Evolutionary conservation across 2,329 filamentous ascomycete genomes (phyloP).

Genomic region (Emydomyces testavorans): DNA sequence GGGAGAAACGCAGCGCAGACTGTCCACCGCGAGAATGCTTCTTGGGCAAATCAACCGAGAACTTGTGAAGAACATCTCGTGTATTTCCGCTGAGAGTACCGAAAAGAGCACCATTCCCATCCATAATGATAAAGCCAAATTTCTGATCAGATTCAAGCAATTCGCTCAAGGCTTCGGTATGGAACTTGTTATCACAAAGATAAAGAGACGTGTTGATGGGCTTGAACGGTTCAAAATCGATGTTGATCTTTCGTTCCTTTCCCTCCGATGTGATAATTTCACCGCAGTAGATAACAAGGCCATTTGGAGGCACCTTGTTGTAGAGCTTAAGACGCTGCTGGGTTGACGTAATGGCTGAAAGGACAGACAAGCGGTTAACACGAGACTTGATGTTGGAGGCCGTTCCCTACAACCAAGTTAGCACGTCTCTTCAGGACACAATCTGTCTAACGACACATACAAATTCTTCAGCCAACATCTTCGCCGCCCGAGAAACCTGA

Average conservation of each 20-base stretch:
- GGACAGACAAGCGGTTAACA: conserved; percentile 94
- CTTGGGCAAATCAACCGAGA: conserved; percentile 96
- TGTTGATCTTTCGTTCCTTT: conserved; percentile 99
- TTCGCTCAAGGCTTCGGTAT: conserved; percentile 93
- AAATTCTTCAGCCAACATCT: conserved; percentile 99
- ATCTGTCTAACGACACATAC: conserved; percentile 42
- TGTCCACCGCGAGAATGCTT: conserved; percentile 99
- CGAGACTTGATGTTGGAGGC: conserved; percentile 99
- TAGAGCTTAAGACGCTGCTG: conserved; percentile 98
- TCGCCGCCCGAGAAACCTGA: conserved; percentile 87
- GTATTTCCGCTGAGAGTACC: conserved; percentile 96
- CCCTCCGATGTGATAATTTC: conserved; percentile 99
- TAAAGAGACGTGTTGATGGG: conserved; percentile 99
- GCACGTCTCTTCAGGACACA: conserved; percentile 12
- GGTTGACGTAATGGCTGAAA: conserved; percentile 96
- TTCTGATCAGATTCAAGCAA: conserved; percentile 97
- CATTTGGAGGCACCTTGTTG: conserved; percentile 96
- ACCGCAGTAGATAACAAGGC: conserved; percentile 96
- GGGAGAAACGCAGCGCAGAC: conserved; percentile 96
- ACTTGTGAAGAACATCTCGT: conserved; percentile 92
- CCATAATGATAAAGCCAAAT: conserved; percentile 99
- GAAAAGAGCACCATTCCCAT: conserved; percentile 95
- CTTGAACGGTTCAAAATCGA: conserved; percentile 99
- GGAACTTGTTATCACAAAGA: conserved; percentile 99
- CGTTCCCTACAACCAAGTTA: conserved; percentile 54